A percentile compares a stretch with the other conserved stretches of the same genome.
These are phyloP conservation scores for Tolypocladium ovalisporum DNA, from an alignment of 2,329 filamentous ascomycete species.

Conservation along the genomic window DNA sequence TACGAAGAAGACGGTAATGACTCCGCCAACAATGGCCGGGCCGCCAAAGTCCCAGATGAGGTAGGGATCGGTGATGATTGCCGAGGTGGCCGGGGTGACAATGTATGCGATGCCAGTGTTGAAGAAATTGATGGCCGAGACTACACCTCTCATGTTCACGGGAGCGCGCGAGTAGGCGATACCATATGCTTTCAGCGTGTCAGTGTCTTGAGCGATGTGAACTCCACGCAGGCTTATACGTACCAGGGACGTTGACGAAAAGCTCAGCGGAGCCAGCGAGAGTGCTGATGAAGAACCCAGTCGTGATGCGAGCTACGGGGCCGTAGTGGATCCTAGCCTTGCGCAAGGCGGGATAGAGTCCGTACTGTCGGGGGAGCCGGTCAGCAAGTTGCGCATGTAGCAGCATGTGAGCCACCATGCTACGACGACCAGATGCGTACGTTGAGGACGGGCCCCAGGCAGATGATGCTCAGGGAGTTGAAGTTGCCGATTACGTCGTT, in stretches of 20 bases:
- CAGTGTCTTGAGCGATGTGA: neutral
- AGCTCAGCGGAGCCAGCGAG: conserved; percentile 27
- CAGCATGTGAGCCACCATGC: too few relatives aligned
- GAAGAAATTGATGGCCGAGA: conserved; percentile 38
- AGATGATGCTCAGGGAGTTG: conserved; percentile 47
- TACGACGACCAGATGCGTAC: conserved; percentile 1
- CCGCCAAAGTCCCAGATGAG: conserved; percentile 39
- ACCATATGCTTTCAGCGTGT: conserved; percentile 27
- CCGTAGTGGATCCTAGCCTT: conserved; percentile 41
- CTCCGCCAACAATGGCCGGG: conserved; percentile 31
- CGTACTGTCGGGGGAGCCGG: conserved; percentile 4
- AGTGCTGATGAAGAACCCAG: conserved; percentile 40
- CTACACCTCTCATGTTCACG: conserved; percentile 38
- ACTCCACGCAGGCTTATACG: neutral
- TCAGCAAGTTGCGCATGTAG: neutral
- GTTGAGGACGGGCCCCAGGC: conserved; percentile 22
- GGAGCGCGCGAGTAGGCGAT: conserved; percentile 41
- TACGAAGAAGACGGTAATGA: conserved; percentile 30
- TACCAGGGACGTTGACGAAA: conserved; percentile 15
- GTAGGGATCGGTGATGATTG: conserved; percentile 35
- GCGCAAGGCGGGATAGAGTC: conserved; percentile 45
- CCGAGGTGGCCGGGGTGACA: conserved; percentile 32
- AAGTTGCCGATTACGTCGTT: conserved; percentile 53
- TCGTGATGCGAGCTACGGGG: conserved; percentile 45
- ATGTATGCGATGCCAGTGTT: conserved; percentile 33